A percentile compares a stretch with the other conserved stretches of the same genome.
Evolutionary conservation across 1,284 basidiomycete genomes (phyloP).

Genomic region (Ustilago curta): DNA sequence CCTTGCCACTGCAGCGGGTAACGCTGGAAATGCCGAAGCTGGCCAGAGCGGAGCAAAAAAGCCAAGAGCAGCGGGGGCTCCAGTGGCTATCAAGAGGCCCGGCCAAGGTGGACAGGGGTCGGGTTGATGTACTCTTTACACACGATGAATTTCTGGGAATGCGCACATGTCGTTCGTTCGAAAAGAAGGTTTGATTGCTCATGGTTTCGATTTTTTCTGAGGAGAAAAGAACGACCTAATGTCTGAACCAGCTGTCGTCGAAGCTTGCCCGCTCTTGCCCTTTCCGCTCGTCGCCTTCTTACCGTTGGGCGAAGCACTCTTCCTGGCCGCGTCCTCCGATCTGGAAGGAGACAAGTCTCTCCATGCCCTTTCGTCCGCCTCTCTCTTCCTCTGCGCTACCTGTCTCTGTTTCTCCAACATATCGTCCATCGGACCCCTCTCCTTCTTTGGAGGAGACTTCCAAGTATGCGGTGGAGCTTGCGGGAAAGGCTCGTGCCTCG

Average conservation of each 20-base stretch:
- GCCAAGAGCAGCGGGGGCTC: constrained; percentile 36
- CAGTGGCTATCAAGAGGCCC: constrained; percentile 18
- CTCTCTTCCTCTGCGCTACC: constrained; percentile 1
- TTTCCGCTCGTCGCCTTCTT: not conserved
- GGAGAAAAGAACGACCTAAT: constrained; percentile 44
- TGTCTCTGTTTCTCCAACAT: constrained; percentile 28
- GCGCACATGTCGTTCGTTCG: not conserved
- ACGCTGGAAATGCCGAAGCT: not conserved
- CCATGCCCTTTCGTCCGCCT: constrained; percentile 22
- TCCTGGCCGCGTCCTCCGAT: not conserved
- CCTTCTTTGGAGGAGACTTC: constrained; percentile 17
- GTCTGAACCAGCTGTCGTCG: constrained; percentile 14
- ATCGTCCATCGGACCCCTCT: constrained; percentile 24
- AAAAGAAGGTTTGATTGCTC: not conserved
- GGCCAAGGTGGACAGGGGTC: constrained; percentile 13
- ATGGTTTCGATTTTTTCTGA: constrained; percentile 16
- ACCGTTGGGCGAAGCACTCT: not conserved
- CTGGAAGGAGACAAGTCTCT: constrained; percentile 12
- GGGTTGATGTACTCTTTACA: not conserved
- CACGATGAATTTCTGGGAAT: no score
- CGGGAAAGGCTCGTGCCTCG: constrained; percentile 32
- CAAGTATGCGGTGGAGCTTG: constrained; percentile 37
- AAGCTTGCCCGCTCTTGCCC: constrained; percentile 7
- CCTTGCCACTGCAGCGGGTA: constrained; percentile 15
- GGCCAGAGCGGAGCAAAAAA: constrained; percentile 37